phyloP scores from a whole-genome alignment of 805 yeast genomes.

The Candida vaughaniae region DNA sequence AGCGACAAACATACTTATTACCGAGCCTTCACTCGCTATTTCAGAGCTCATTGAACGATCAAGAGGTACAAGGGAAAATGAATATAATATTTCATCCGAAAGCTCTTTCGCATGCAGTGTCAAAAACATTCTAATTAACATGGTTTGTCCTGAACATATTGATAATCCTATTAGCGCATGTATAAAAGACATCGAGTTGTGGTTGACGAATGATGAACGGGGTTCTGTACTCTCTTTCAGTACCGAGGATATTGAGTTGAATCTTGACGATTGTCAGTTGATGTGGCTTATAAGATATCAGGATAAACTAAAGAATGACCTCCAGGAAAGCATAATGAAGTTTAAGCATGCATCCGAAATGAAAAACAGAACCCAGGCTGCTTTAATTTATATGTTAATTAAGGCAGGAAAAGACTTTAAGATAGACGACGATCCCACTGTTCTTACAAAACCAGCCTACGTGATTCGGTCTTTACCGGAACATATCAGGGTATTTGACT shows the following conservation, averaged over 20 bases:
- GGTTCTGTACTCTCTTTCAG: constrained; percentile 18
- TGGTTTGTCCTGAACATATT: constrained; percentile 23
- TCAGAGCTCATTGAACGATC: constrained; percentile 17
- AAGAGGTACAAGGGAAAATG: constrained; percentile 1
- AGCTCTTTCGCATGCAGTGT: constrained; percentile 32
- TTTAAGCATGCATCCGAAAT: constrained; percentile 16
- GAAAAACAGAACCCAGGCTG: constrained; percentile 21
- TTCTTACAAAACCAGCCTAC: constrained; percentile 84
- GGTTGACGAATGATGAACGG: constrained; percentile 26
- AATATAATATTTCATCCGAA: constrained; percentile 3
- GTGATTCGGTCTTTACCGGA: constrained; percentile 67
- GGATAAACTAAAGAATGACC: constrained; percentile 10
- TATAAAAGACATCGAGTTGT: constrained; percentile 35
- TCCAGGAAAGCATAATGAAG: constrained; percentile 16
- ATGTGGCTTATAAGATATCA: constrained; percentile 22
- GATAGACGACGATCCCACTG: constrained; percentile 83
- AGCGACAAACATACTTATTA: constrained; percentile 24
- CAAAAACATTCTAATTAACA: constrained; percentile 22
- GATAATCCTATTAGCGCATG: constrained; percentile 14
- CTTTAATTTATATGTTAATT: constrained; percentile 42
- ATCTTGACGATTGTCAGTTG: constrained; percentile 19
- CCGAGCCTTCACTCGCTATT: constrained; percentile 36
- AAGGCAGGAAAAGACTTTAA: constrained; percentile 38
- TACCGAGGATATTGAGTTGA: constrained; percentile 19
- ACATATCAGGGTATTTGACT: constrained; percentile 76